Evolutionary conservation across 805 yeast species (phyloP).

Genomic region (Candida arabinofermentans): DNA sequence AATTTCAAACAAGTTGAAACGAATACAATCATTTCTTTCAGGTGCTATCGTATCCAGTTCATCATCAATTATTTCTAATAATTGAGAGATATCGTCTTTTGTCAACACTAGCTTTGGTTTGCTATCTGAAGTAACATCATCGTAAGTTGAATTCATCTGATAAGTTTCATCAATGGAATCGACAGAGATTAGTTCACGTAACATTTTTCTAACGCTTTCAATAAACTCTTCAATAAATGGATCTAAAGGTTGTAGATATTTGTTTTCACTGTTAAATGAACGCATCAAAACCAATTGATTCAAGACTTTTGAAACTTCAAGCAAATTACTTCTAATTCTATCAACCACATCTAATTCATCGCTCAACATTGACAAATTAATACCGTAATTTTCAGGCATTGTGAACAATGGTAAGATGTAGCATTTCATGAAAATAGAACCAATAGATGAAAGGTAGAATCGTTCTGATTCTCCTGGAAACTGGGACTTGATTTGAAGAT

Average conservation of each 20-base stretch:
- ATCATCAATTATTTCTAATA: conserved; percentile 39
- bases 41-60: conserved; percentile 43
- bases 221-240: conserved; percentile 57
- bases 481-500: conserved; percentile 27
- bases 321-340: conserved; percentile 45
- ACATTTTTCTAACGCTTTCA: conserved; percentile 41
- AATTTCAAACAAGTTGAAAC: conserved; percentile 21
- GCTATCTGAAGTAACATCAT: conserved; percentile 53
- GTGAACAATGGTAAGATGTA: conserved; percentile 46
- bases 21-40: conserved; percentile 42
- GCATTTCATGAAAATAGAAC: conserved; percentile 55
- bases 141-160: conserved; percentile 53
- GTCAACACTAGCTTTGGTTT: conserved; percentile 44
- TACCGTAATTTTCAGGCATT: conserved; percentile 56
- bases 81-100: conserved; percentile 40
- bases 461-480: conserved; percentile 59
- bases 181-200: conserved; percentile 48
- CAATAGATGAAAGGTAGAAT: conserved; percentile 61
- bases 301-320: conserved; percentile 53
- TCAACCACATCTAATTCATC: conserved; percentile 23
- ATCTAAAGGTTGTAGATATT: conserved; percentile 75
- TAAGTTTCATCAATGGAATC: conserved; percentile 57
- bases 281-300: conserved; percentile 65
- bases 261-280: conserved; percentile 57
- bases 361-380: conserved; percentile 26